Evolutionary conservation across 208 protist species (phyloP), one percentile per base, ranked within the genome.

Genomic region (Herpetomonas tarakana): DNA sequence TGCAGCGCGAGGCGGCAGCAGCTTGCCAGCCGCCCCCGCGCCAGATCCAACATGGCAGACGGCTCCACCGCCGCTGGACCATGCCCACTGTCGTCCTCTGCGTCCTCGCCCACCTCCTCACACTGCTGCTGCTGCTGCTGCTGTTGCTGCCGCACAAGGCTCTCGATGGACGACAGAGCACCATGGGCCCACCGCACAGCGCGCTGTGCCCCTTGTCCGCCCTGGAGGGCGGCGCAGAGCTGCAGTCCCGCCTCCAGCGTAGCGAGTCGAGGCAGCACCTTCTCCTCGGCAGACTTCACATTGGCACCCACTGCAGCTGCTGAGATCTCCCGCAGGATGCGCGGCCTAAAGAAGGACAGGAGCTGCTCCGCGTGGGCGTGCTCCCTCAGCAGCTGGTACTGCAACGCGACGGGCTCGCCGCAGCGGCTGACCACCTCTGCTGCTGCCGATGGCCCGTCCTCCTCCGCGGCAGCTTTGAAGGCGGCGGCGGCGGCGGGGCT

Each of bases 131-230:
- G n/a, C n/a, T n/a, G n/a, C n/a, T n/a, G n/a, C n/a, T n/a, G n/a
- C n/a, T n/a, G n/a, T n/a, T n/a, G n/a, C n/a, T n/a, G n/a, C n/a
- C n/a, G n/a, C n/a, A n/a, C n/a, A n/a, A n/a, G n/a, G n/a, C n/a
- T n/a, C n/a, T n/a, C n/a, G 16, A 49, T 18, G 19, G 44, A 11
- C 3, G 44, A 12, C 3, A 49, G 44, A 18, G 44, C 44, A 4
- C 11, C 44, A 4, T 22, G 44, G 44, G 44, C 44, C 16, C 44
- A 49, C 16, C 19, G 44, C 3, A 12, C 19, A 22, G 44, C 44
- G 16, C 44, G 44, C 44, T 12, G 24, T 47, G 58, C 9, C 52
- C 70, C 27, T 61, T 31, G 22, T 62, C 70, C 50, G 54, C 63
- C 24, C 14, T 72, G 67, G 45, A 47, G 50, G 16, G 38, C 39